phyloP scores from a whole-genome alignment of 495 filamentous ascomycete genomes.

The Aspergillus egyptiacus region DNA sequence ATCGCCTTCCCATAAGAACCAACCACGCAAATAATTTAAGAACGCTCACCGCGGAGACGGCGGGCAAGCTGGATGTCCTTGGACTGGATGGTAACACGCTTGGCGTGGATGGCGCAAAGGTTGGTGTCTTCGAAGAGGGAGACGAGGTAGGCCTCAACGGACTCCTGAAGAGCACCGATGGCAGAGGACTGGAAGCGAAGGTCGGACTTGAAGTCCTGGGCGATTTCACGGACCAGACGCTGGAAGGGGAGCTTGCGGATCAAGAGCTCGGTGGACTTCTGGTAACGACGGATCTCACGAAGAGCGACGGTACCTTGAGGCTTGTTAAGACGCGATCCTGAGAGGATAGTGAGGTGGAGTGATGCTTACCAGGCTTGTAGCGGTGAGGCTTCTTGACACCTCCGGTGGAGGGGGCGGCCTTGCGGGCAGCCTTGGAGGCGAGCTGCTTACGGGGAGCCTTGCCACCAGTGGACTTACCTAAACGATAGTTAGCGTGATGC shows the following conservation, averaged over 20 bases:
- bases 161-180: slow-evolving; percentile 99
- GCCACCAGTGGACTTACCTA: slow-evolving; percentile 95
- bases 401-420: slow-evolving; percentile 68
- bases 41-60: slow-evolving; percentile 93
- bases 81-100: slow-evolving; percentile 94
- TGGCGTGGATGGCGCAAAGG: slow-evolving; percentile 99
- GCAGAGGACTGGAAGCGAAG: slow-evolving; percentile 99
- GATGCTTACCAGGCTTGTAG: slow-evolving; percentile 89
- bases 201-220: slow-evolving; percentile 99
- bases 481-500: slow-evolving; percentile 32
- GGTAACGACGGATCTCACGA: slow-evolving; percentile 99
- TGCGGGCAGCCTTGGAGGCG: slow-evolving; percentile 76
- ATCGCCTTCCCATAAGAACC: slow-evolving; percentile 44
- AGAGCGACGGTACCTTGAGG: slow-evolving; percentile 90
- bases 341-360: background rate
- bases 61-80: slow-evolving; percentile 98
- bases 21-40: slow-evolving; percentile 47
- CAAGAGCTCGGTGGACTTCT: slow-evolving; percentile 99
- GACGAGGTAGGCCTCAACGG: slow-evolving; percentile 99
- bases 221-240: slow-evolving; percentile 99
- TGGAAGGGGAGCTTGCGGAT: slow-evolving; percentile 99
- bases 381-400: slow-evolving; percentile 99
- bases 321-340: slow-evolving; percentile 29
- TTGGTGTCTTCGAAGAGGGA: slow-evolving; percentile 99
- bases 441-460: slow-evolving; percentile 99